Evolutionary conservation across 1,284 basidiomycete species (phyloP).

Genomic region (Cutaneotrichosporon daszewskae): DNA sequence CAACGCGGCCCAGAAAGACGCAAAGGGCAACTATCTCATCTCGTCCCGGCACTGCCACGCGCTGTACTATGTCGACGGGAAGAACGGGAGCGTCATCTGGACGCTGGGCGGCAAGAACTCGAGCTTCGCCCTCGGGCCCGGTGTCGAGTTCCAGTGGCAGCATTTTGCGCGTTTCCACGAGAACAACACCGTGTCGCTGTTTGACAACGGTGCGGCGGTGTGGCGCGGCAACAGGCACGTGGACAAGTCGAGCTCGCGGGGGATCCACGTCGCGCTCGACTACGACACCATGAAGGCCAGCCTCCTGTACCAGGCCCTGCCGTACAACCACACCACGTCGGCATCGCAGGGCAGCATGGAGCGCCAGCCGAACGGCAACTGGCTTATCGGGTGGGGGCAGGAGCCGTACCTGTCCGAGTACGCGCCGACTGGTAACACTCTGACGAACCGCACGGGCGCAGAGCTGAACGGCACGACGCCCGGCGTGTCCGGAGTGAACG

Average conservation of each 20-base stretch:
- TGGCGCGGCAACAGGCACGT: too few species aligned
- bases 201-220: constrained; percentile 34
- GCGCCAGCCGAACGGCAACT: constrained; percentile 18
- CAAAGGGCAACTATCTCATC: constrained; percentile 38
- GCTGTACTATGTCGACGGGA: constrained; percentile 32
- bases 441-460: too few species aligned
- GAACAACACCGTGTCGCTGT: constrained; percentile 22
- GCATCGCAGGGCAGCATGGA: constrained; percentile 30
- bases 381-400: constrained; percentile 25
- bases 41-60: constrained; percentile 35
- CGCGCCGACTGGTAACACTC: too few species aligned
- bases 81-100: constrained; percentile 34
- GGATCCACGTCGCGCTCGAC: constrained; percentile 30
- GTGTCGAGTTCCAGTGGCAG: constrained; percentile 25
- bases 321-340: constrained; percentile 22
- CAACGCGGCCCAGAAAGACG: constrained; percentile 38
- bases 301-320: constrained; percentile 22
- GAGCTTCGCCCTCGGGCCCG: constrained; percentile 25
- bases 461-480: too few species aligned
- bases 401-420: constrained; percentile 25
- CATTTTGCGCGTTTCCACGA: constrained; percentile 31
- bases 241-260: constrained; percentile 21
- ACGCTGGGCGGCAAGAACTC: constrained; percentile 32
- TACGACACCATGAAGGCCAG: too few species aligned
- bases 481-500: too few species aligned